phyloP scores from a whole-genome alignment of 1,284 basidiomycete genomes.

The Tremellales sp. region DNA sequence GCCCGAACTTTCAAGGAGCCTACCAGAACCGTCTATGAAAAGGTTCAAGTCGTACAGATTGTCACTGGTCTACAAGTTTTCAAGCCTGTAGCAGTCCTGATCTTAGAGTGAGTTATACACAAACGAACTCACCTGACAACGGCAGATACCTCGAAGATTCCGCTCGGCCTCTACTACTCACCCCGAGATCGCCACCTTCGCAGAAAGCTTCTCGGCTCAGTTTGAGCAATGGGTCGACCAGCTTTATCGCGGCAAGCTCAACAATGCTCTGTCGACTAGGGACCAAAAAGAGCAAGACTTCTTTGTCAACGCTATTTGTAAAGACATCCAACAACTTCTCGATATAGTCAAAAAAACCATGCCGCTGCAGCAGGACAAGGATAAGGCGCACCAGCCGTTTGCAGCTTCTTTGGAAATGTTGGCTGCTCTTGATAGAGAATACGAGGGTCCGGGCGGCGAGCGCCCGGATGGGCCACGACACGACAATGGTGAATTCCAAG shows the following conservation, averaged over 20 bases:
- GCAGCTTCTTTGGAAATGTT: neutral
- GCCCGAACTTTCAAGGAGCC: constrained; percentile 52
- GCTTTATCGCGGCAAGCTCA: constrained; percentile 47
- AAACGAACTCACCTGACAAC: neutral
- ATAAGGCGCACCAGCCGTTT: neutral
- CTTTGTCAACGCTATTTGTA: constrained; percentile 8
- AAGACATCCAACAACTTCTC: constrained; percentile 4
- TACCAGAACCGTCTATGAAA: constrained; percentile 11
- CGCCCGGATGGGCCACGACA: constrained; percentile 58
- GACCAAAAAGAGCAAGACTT: constrained; percentile 40
- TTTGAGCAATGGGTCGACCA: constrained; percentile 53
- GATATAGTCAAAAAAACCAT: neutral
- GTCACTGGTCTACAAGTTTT: constrained; percentile 53
- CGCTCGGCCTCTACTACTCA: constrained; percentile 56
- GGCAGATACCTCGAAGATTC: constrained; percentile 62
- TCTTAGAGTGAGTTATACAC: constrained; percentile 54
- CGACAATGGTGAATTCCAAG: constrained; percentile 54
- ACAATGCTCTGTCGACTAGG: constrained; percentile 37
- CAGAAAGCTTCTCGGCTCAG: constrained; percentile 52
- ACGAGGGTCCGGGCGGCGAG: constrained; percentile 57
- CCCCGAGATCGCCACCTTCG: constrained; percentile 51
- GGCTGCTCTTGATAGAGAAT: constrained; percentile 28
- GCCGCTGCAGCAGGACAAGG: neutral
- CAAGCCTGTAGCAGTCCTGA: constrained; percentile 52
- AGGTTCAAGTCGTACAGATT: constrained; percentile 9